These are phyloP conservation scores for Scenedesmus sp. DNA, from an alignment of 163 green algal species.

Conservation along the genomic window DNA sequence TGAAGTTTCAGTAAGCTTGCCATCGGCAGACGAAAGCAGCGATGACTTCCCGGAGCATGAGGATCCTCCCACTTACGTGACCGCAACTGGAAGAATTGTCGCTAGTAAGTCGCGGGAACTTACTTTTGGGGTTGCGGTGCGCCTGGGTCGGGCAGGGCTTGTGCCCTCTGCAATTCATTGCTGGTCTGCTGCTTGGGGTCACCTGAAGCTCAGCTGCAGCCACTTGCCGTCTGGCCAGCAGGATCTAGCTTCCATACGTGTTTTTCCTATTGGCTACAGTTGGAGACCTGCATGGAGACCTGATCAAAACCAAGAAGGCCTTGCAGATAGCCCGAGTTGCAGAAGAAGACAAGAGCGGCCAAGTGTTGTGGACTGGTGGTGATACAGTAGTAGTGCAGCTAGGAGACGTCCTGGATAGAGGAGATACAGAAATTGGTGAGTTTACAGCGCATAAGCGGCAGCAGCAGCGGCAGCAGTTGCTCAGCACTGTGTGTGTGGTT, in stretches of 20 bases:
- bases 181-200: conserved; percentile 15
- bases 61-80: conserved; percentile 78
- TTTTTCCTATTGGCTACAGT: conserved; percentile 67
- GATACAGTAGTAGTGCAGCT: conserved; percentile 83
- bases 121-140: background rate
- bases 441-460: background rate
- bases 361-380: conserved; percentile 77
- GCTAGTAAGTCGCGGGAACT: conserved; percentile 72
- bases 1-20: conserved; percentile 41
- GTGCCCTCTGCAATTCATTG: background rate
- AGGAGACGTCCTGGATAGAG: conserved; percentile 84
- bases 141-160: background rate
- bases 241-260: background rate
- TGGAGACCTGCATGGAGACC: conserved; percentile 94
- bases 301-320: conserved; percentile 85
- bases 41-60: conserved; percentile 30
- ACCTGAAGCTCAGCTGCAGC: background rate
- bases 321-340: conserved; percentile 86
- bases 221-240: background rate
- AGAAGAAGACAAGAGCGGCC: conserved; percentile 66
- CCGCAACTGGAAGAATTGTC: conserved; percentile 82
- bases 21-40: conserved; percentile 3
- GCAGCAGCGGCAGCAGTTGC: too few relatives aligned
- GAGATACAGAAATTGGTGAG: conserved; percentile 90
- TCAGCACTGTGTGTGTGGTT: background rate